Conservation (phyloP, 1,284 basidiomycete species). For the Stereum hirsutum region DNA sequence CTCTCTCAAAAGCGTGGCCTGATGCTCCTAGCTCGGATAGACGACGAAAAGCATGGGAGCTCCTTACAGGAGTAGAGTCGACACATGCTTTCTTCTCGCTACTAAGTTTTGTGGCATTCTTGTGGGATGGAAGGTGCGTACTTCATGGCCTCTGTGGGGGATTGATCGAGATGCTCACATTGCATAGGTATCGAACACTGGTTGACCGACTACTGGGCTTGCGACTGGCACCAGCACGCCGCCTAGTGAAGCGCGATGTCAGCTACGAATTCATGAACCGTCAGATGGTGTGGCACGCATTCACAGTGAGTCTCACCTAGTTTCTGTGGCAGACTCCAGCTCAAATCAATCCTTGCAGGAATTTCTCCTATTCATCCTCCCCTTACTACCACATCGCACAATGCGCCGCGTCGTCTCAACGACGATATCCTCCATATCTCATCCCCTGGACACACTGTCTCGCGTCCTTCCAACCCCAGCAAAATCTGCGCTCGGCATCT, state of each 20-base stretch:
- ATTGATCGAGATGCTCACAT: constrained; percentile 2
- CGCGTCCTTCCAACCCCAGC: constrained; percentile 24
- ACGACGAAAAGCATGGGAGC: constrained; percentile 70
- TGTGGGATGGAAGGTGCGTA: constrained; percentile 79
- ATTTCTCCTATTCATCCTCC: constrained; percentile 90
- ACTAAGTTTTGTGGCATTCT: constrained; percentile 74
- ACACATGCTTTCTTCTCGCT: constrained; percentile 52
- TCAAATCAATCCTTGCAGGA: constrained; percentile 66
- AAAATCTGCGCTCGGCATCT: constrained; percentile 3
- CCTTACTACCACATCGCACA: constrained; percentile 66
- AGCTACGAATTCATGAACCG: constrained; percentile 99
- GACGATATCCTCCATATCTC: constrained; percentile 32
- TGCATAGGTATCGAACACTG: constrained; percentile 83
- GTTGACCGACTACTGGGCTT: constrained; percentile 79
- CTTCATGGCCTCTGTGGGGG: constrained; percentile 1
- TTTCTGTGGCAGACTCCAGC: no score
- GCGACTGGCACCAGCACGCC: constrained; percentile 67
- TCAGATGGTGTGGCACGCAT: constrained; percentile 98
- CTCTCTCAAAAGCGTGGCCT: constrained; percentile 82
- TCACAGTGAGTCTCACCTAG: constrained; percentile 81
- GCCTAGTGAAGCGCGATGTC: constrained; percentile 73
- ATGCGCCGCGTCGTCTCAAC: constrained; percentile 33
- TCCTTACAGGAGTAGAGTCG: constrained; percentile 63
- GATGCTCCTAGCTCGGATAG: constrained; percentile 76
- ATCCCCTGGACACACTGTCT: constrained; percentile 22